Conservation (phyloP, 495 filamentous ascomycete genomes). For the Cercophora samala region DNA sequence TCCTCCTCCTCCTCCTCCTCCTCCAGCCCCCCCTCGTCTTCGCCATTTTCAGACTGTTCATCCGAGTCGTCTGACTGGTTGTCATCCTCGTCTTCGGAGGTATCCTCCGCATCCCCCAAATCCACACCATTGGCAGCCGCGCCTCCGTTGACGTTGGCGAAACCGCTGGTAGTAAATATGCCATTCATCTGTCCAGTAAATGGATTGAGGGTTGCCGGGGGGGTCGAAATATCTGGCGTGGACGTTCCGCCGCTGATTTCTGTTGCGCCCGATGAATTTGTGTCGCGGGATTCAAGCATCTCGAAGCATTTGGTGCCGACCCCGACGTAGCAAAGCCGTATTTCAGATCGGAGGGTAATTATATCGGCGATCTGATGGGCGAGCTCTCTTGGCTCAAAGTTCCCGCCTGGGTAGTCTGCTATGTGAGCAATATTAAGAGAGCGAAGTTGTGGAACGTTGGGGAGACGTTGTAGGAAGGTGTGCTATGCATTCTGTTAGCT, state of each 20-base stretch:
- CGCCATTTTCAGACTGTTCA: conserved; percentile 47
- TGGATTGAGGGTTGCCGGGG: background rate
- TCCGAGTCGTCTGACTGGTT: conserved; percentile 31
- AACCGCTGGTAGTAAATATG: background rate
- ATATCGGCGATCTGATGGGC: conserved; percentile 81
- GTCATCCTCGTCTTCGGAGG: conserved; percentile 24
- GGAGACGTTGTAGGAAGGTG: conserved; percentile 79
- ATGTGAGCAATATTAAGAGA: conserved; percentile 78
- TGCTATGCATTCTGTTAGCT: conserved; percentile 57
- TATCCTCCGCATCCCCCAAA: conserved; percentile 45
- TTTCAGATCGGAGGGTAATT: conserved; percentile 79
- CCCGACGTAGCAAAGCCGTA: conserved; percentile 81
- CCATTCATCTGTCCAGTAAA: background rate
- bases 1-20: conserved; percentile 55
- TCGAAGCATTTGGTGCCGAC: conserved; percentile 82
- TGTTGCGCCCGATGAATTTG: conserved; percentile 30
- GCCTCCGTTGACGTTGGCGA: background rate
- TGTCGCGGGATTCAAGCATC: conserved; percentile 63
- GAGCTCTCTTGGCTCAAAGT: conserved; percentile 65
- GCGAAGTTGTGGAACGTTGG: conserved; percentile 68
- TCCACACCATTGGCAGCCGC: conserved; percentile 26
- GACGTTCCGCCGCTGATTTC: background rate
- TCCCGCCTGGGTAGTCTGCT: conserved; percentile 55
- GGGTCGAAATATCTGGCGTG: background rate
- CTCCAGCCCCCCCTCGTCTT: conserved; percentile 53